Evolutionary conservation across 1,139 yeast species (phyloP).

Genomic region (Hyphopichia burtonii): DNA sequence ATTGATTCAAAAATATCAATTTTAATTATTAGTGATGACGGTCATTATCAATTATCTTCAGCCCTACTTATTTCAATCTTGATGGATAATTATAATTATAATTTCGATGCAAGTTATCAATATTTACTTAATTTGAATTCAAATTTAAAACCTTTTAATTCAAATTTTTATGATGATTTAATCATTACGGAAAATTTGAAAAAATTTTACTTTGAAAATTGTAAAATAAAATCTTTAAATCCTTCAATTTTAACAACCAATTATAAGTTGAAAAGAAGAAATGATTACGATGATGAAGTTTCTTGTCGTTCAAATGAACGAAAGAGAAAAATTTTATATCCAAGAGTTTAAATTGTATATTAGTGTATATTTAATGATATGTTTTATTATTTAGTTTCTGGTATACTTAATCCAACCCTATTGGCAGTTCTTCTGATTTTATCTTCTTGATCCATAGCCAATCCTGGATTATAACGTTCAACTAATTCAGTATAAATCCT

Average conservation of each 20-base stretch:
- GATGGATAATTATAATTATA: conserved; percentile 43
- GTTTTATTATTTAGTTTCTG: conserved; percentile 13
- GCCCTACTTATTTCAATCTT: conserved; percentile 38
- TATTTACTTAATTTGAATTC: conserved; percentile 16
- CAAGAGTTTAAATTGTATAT: conserved; percentile 3
- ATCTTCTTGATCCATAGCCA: conserved; percentile 74
- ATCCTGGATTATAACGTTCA: conserved; percentile 85
- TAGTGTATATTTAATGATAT: conserved; percentile 1
- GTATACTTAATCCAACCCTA: conserved; percentile 67
- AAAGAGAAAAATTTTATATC: conserved; percentile 4
- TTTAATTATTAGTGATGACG: conserved; percentile 36
- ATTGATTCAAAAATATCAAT: conserved; percentile 35
- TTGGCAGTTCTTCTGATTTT: conserved; percentile 77
- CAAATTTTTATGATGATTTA: conserved; percentile 42
- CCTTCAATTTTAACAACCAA: conserved; percentile 32
- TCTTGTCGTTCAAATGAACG: not conserved
- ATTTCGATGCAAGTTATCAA: conserved; percentile 29
- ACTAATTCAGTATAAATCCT: conserved; percentile 74
- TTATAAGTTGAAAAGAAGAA: conserved; percentile 32
- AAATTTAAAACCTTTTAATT: conserved; percentile 23
- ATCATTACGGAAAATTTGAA: conserved; percentile 40
- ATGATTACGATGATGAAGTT: conserved; percentile 18
- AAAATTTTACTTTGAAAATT: conserved; percentile 38
- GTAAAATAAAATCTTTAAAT: conserved; percentile 25
- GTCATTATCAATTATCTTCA: conserved; percentile 28